Percentiles rank a stretch among this genome's conserved stretches.
Evolutionary conservation across 768 basidiomycete genomes (phyloP).

Genomic region (Butyriboletus loyo): DNA sequence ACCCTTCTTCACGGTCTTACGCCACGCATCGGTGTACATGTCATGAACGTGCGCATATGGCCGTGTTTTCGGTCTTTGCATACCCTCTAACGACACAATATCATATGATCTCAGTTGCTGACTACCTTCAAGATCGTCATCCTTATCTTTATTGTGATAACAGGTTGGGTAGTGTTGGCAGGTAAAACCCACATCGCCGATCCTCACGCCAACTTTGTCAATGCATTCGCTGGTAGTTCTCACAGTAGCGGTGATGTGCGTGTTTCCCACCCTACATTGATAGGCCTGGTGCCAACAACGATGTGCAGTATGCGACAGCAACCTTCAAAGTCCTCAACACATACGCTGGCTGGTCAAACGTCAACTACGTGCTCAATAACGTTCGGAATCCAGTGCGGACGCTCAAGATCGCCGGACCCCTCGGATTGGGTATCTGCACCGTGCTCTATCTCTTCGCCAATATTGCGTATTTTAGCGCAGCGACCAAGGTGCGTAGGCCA

Average conservation of each 20-base stretch:
- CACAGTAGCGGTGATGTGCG: constrained; percentile 48
- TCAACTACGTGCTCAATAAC: constrained; percentile 57
- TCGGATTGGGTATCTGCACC: constrained; percentile 53
- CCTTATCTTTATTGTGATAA: constrained; percentile 52
- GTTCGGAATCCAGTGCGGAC: constrained; percentile 59
- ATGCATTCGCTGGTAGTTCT: constrained; percentile 56
- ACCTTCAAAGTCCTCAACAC: constrained; percentile 61
- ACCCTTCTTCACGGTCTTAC: constrained; percentile 51
- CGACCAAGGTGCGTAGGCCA: constrained; percentile 17
- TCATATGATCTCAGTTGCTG: constrained; percentile 32
- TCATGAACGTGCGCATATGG: constrained; percentile 50
- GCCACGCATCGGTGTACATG: constrained; percentile 43
- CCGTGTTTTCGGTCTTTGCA: not conserved
- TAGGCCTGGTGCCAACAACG: not conserved
- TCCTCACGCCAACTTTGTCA: constrained; percentile 53
- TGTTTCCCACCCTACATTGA: not conserved
- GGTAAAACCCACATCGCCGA: constrained; percentile 54
- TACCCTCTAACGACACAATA: constrained; percentile 17
- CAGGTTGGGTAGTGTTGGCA: constrained; percentile 59
- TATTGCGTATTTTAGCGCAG: constrained; percentile 51
- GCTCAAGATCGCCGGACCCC: constrained; percentile 59
- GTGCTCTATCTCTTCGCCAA: constrained; percentile 55
- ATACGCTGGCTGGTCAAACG: constrained; percentile 54
- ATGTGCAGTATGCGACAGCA: constrained; percentile 53
- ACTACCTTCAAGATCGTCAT: constrained; percentile 55